Percentiles rank a stretch among this genome's conserved stretches.
phyloP scores from a whole-genome alignment of 2,329 filamentous ascomycete genomes.

The Botrytis galanthina region DNA sequence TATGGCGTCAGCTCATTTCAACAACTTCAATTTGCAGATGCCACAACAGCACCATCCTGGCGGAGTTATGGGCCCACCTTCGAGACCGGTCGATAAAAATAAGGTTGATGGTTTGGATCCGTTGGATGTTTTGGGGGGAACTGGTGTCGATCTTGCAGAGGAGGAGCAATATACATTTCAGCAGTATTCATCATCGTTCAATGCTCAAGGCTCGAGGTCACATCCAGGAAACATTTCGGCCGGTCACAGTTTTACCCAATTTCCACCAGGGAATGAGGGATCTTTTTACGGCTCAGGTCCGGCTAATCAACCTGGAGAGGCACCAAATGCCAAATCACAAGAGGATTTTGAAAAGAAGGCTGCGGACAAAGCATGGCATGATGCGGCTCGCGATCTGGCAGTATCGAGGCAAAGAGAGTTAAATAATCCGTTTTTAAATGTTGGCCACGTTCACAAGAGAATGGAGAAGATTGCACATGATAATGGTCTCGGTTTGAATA shows the following conservation, averaged over 20 bases:
- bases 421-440: constrained; percentile 50
- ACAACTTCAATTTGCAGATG: constrained; percentile 38
- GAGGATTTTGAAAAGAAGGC: constrained; percentile 65
- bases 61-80: constrained; percentile 56
- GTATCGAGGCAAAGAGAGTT: constrained; percentile 58
- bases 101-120: constrained; percentile 69
- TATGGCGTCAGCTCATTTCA: constrained; percentile 11
- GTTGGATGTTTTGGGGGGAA: constrained; percentile 78
- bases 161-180: constrained; percentile 80
- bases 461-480: constrained; percentile 58
- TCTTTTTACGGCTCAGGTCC: constrained; percentile 64
- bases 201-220: constrained; percentile 44
- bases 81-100: constrained; percentile 54
- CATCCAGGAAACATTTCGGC: constrained; percentile 43
- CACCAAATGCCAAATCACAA: constrained; percentile 49
- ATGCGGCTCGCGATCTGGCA: constrained; percentile 56
- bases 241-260: constrained; percentile 51
- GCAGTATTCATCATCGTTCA: constrained; percentile 55
- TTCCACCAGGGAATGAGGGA: constrained; percentile 53
- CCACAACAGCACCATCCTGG: constrained; percentile 40
- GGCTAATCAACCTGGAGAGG: constrained; percentile 59
- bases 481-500: constrained; percentile 54
- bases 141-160: constrained; percentile 81
- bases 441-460: constrained; percentile 39
- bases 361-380: constrained; percentile 63